Conservation (phyloP, 2,329 filamentous ascomycete genomes). For the Pseudocercospora vitis region DNA sequence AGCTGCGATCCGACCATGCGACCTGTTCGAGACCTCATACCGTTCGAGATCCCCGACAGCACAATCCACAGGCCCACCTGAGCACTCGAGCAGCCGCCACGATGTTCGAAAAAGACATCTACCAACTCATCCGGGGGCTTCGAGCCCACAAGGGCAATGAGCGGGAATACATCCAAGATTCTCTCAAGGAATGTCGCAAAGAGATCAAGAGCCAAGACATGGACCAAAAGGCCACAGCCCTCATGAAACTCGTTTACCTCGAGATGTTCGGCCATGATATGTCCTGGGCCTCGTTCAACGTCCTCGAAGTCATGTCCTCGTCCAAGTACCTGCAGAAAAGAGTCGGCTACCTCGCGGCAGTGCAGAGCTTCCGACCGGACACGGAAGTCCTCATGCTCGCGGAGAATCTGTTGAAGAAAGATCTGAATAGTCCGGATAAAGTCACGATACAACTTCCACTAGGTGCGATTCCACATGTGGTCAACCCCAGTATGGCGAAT, state of each 20-base stretch:
- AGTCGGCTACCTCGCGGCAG: conserved; percentile 89
- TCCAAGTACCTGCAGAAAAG: conserved; percentile 92
- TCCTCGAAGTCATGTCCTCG: conserved; percentile 98
- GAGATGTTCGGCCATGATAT: conserved; percentile 99
- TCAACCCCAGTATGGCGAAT: conserved; percentile 87
- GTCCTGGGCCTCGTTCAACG: conserved; percentile 98
- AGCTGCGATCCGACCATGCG: neutral
- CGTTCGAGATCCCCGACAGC: too few species aligned
- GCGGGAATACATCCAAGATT: conserved; percentile 90
- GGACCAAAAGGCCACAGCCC: conserved; percentile 94
- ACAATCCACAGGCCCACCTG: too few species aligned
- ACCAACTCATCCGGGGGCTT: conserved; percentile 95
- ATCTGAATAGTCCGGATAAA: conserved; percentile 70
- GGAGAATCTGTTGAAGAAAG: conserved; percentile 95
- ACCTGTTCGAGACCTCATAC: too few species aligned
- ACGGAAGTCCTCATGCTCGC: conserved; percentile 97
- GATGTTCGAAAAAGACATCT: conserved; percentile 99
- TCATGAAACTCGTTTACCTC: conserved; percentile 93
- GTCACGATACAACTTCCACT: conserved; percentile 84
- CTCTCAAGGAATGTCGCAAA: conserved; percentile 88
- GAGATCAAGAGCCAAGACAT: conserved; percentile 94
- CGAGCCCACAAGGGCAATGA: conserved; percentile 95
- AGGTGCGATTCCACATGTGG: conserved; percentile 86
- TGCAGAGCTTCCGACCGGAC: conserved; percentile 92
- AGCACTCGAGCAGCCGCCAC: too few species aligned